Evolutionary conservation across 2,329 filamentous ascomycete species (phyloP).

Genomic region (Neodidymelliopsis sp.): DNA sequence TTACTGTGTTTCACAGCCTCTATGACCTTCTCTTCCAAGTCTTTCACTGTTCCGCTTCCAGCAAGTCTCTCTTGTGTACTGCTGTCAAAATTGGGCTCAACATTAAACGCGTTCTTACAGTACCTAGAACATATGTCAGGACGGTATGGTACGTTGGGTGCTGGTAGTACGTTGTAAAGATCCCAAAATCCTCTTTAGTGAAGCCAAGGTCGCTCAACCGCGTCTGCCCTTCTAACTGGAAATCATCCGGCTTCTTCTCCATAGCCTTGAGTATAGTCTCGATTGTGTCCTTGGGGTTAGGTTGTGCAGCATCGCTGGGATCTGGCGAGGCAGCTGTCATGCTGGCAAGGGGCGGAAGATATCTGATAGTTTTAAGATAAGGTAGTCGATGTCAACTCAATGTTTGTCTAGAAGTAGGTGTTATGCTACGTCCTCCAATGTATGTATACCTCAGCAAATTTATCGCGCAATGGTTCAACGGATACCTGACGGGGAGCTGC

Average conservation of each 20-base stretch:
- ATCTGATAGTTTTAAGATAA: background rate
- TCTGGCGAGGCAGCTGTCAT: conserved; percentile 7
- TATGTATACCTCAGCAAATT: background rate
- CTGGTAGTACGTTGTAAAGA: conserved; percentile 7
- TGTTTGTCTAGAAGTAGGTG: too few relatives aligned
- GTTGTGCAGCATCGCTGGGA: conserved; percentile 1
- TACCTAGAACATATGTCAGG: background rate
- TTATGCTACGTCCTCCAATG: background rate
- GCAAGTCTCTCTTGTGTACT: conserved; percentile 9
- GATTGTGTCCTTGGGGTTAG: conserved; percentile 5
- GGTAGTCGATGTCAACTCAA: background rate
- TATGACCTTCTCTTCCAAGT: conserved; percentile 8
- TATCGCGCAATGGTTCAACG: background rate
- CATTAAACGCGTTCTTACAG: conserved; percentile 13
- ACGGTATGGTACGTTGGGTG: background rate
- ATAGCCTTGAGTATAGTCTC: conserved; percentile 15
- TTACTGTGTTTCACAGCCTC: conserved; percentile 3
- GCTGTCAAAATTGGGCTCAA: conserved; percentile 6
- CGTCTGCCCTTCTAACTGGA: conserved; percentile 2
- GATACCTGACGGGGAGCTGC: background rate
- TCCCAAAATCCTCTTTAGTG: conserved; percentile 7
- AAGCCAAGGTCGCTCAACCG: conserved; percentile 11
- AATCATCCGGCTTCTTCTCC: conserved; percentile 15
- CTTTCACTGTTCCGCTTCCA: conserved; percentile 7
- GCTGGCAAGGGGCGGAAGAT: background rate